These are phyloP conservation scores for Coniochaeta prunicola DNA, from an alignment of 2,329 filamentous ascomycete species.

Conservation along the genomic window DNA sequence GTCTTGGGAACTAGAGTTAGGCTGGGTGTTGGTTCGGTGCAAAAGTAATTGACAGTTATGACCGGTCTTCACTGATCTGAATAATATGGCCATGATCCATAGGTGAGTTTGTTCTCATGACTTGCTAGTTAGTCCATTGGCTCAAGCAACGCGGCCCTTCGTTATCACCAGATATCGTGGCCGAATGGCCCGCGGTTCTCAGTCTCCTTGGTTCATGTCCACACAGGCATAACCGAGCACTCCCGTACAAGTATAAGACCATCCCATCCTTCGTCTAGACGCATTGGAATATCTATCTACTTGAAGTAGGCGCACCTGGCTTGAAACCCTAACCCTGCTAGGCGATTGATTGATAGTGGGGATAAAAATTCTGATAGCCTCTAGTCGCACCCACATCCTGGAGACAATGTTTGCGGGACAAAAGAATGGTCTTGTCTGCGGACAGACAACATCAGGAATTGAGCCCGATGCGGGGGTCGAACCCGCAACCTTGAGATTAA, in stretches of 20 bases:
- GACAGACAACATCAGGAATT: conserved; percentile 26
- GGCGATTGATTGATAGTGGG: neutral
- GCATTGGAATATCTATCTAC: neutral
- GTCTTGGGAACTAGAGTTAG: neutral
- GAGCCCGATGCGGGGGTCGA: conserved; percentile 41
- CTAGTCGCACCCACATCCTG: neutral
- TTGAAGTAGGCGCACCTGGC: no score
- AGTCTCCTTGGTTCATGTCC: no score
- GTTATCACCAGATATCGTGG: no score
- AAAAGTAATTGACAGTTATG: neutral
- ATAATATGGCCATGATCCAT: no score
- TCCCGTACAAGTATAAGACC: no score
- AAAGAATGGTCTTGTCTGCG: neutral
- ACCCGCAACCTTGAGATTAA: conserved; percentile 34
- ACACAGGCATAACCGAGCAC: no score
- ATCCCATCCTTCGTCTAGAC: no score
- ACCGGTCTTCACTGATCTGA: neutral
- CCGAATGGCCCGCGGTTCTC: no score
- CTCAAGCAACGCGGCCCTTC: no score
- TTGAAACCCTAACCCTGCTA: neutral
- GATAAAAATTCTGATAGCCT: neutral
- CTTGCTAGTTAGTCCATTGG: no score
- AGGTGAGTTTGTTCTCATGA: no score
- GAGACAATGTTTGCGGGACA: neutral
- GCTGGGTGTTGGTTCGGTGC: neutral